Evolutionary conservation across 257 asterid species (phyloP).

Genomic region (Solanum etuberosum): DNA sequence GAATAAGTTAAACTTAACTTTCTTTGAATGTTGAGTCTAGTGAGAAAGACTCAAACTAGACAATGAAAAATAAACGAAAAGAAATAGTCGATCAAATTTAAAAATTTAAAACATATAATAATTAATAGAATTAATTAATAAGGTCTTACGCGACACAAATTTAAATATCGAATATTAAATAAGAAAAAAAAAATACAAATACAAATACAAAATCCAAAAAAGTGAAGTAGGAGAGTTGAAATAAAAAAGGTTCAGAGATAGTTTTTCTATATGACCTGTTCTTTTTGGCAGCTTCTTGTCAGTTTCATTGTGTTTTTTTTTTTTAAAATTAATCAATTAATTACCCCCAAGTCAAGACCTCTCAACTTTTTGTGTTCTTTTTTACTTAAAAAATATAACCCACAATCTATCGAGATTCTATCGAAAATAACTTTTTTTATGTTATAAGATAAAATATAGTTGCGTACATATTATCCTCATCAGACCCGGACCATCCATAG

Average conservation of each 20-base stretch:
- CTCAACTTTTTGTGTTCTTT: background rate
- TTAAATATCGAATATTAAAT: too few species aligned
- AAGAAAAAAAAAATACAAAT: too few species aligned
- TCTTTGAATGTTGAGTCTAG: background rate
- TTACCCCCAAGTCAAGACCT: background rate
- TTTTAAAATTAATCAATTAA: background rate
- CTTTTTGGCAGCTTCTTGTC: constrained; percentile 64
- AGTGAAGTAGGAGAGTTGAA: background rate
- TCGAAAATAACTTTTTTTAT: too few species aligned
- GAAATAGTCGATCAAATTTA: too few species aligned
- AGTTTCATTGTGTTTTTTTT: constrained; percentile 27
- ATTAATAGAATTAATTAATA: too few species aligned
- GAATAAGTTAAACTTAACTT: background rate
- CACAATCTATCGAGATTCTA: too few species aligned
- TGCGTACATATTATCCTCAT: too few species aligned
- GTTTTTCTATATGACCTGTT: constrained; percentile 14
- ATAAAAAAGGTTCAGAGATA: background rate
- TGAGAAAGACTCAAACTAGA: too few species aligned
- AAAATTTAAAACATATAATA: too few species aligned
- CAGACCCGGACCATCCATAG: rapidly evolving
- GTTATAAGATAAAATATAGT: too few species aligned
- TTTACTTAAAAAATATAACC: background rate
- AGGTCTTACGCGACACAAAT: too few species aligned
- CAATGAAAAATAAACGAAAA: too few species aligned
- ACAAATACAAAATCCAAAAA: background rate